These are phyloP conservation scores for Colletotrichum acutatum DNA, from an alignment of 2,329 filamentous ascomycete genomes.

Conservation along the genomic window DNA sequence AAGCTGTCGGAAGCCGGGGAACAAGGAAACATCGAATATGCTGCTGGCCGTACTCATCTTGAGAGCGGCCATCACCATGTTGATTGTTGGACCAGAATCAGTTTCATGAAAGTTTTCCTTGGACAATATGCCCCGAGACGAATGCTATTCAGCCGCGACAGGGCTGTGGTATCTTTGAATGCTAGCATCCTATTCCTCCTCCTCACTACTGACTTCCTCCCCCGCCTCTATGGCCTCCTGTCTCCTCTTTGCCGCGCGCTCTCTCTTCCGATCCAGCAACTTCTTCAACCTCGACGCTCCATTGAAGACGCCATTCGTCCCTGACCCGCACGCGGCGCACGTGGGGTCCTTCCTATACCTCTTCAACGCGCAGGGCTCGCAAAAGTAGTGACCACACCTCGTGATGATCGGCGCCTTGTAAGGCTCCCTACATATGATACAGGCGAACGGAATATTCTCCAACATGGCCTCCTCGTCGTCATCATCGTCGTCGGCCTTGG, in stretches of 20 bases:
- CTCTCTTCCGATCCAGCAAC: slow-evolving; percentile 79
- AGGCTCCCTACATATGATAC: slow-evolving; percentile 82
- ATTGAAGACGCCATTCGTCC: slow-evolving; percentile 92
- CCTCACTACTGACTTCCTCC: slow-evolving; percentile 60
- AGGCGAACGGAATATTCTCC: slow-evolving; percentile 88
- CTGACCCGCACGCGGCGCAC: slow-evolving; percentile 86
- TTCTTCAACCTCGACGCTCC: slow-evolving; percentile 84
- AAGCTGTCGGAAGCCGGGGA: neutral
- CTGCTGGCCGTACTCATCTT: neutral
- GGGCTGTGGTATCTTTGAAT: slow-evolving; percentile 19
- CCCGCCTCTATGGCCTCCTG: slow-evolving; percentile 63
- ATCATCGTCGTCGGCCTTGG: slow-evolving; percentile 49
- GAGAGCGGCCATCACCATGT: neutral
- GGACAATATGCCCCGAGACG: neutral
- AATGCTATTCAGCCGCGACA: neutral
- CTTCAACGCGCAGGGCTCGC: slow-evolving; percentile 87
- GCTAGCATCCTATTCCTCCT: slow-evolving; percentile 40
- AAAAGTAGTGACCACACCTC: slow-evolving; percentile 96
- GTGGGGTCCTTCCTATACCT: slow-evolving; percentile 87
- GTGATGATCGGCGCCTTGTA: slow-evolving; percentile 88
- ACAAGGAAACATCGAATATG: neutral
- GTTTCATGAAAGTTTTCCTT: neutral
- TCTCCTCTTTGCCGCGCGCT: slow-evolving; percentile 68
- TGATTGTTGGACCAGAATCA: neutral
- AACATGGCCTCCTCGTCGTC: slow-evolving; percentile 76